Evolutionary conservation across 768 basidiomycete species (phyloP).

Genomic region (Collybiopsis confluens): DNA sequence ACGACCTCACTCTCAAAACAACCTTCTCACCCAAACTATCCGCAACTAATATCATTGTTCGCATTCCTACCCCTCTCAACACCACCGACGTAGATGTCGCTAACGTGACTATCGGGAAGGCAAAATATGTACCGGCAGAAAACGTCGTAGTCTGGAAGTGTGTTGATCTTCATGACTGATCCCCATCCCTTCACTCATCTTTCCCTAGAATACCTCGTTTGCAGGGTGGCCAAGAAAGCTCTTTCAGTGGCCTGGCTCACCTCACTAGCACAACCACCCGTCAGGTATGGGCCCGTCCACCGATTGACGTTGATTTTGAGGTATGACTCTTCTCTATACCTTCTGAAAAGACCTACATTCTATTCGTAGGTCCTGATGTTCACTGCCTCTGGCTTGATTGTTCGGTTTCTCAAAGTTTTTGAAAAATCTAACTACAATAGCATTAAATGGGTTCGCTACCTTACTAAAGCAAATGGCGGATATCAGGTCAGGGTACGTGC

Average conservation of each 20-base stretch:
- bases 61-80: constrained; percentile 95
- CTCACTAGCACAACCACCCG: constrained; percentile 87
- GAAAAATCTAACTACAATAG: constrained; percentile 94
- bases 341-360: too few relatives aligned
- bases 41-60: constrained; percentile 86
- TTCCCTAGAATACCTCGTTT: constrained; percentile 77
- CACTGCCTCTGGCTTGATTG: constrained; percentile 92
- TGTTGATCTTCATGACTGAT: too few relatives aligned
- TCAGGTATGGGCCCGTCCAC: constrained; percentile 97
- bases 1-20: constrained; percentile 81
- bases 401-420: constrained; percentile 96
- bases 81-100: constrained; percentile 83
- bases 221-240: constrained; percentile 90
- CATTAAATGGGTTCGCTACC: constrained; percentile 93
- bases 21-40: constrained; percentile 90
- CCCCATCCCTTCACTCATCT: constrained; percentile 1
- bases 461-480: constrained; percentile 88
- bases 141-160: constrained; percentile 99
- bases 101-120: constrained; percentile 89
- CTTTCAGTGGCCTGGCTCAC: constrained; percentile 76
- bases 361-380: constrained; percentile 79
- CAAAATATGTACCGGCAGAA: constrained; percentile 94
- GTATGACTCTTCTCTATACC: not conserved
- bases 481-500: constrained; percentile 89
- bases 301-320: constrained; percentile 97